Evolutionary conservation across 108 stramenopile species (phyloP).

Genomic region (Conticribra guillardii): DNA sequence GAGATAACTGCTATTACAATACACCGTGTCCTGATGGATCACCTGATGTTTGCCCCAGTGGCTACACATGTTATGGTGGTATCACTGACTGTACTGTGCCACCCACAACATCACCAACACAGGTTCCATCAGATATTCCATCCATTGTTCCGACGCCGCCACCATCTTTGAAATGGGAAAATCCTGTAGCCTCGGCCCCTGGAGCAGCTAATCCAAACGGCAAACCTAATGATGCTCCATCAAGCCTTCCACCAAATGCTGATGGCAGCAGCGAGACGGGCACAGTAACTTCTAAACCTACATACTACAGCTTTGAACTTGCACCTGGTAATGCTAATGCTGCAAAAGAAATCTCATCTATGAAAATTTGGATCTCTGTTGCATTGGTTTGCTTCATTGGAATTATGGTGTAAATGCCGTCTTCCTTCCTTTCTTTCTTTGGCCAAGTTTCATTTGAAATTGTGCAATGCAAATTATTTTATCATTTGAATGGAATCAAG

Average conservation of each 20-base stretch:
- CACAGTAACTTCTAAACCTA: not conserved
- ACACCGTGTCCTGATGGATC: constrained; percentile 9
- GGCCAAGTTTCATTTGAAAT: too few species aligned
- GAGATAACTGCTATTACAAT: constrained; percentile 13
- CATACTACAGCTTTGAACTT: not conserved
- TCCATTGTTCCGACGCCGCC: too few species aligned
- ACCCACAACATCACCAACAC: not conserved
- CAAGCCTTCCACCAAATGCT: too few species aligned
- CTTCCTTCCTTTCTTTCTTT: too few species aligned
- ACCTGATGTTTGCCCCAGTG: not conserved
- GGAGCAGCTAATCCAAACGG: too few species aligned
- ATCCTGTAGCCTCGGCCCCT: too few species aligned
- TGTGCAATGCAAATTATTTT: too few species aligned
- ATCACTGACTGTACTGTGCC: not conserved
- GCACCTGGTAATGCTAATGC: not conserved
- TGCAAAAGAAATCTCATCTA: not conserved
- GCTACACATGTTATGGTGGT: not conserved
- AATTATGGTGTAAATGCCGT: not conserved
- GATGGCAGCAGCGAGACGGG: too few species aligned
- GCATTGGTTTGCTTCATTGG: not conserved
- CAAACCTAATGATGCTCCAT: too few species aligned
- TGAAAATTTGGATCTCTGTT: not conserved
- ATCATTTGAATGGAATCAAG: too few species aligned
- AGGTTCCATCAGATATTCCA: not conserved
- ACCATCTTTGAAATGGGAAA: too few species aligned